Conservation (phyloP, 2,329 filamentous ascomycete genomes). For the Sporothrix sp. region DNA sequence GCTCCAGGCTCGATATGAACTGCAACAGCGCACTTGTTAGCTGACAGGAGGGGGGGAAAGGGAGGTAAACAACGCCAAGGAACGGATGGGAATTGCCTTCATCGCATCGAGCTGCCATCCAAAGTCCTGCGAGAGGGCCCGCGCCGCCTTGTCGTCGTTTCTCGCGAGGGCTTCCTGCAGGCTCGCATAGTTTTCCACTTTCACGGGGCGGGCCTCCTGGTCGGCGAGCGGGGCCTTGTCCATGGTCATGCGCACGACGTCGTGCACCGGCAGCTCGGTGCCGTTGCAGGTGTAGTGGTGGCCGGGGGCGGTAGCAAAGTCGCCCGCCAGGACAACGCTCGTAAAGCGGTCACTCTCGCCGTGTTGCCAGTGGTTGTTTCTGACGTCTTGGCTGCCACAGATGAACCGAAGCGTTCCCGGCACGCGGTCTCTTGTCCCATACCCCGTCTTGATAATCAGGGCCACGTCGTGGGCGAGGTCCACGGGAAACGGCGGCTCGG, state of each 20-base stretch:
- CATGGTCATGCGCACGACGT: neutral
- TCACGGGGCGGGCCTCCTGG: neutral
- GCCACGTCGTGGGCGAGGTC: neutral
- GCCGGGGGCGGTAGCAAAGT: neutral
- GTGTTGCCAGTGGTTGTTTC: neutral
- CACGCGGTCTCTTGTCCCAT: neutral
- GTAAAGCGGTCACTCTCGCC: neutral
- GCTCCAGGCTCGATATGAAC: neutral
- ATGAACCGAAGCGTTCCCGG: neutral
- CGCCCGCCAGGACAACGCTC: neutral
- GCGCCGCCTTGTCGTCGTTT: neutral
- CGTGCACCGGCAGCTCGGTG: neutral
- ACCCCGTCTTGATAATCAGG: slow-evolving; percentile 1
- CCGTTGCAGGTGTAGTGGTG: neutral
- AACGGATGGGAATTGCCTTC: neutral
- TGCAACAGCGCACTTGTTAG: too few species aligned
- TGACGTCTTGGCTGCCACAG: neutral
- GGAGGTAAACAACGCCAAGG: too few species aligned
- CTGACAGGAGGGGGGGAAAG: too few species aligned
- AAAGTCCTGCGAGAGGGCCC: neutral
- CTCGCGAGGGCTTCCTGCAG: neutral
- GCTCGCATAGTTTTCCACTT: neutral
- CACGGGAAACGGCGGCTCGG: neutral
- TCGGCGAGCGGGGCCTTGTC: neutral
- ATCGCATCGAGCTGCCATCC: slow-evolving; percentile 1